phyloP scores from a whole-genome alignment of 345 rosid species.

The Pistacia integerrima region DNA sequence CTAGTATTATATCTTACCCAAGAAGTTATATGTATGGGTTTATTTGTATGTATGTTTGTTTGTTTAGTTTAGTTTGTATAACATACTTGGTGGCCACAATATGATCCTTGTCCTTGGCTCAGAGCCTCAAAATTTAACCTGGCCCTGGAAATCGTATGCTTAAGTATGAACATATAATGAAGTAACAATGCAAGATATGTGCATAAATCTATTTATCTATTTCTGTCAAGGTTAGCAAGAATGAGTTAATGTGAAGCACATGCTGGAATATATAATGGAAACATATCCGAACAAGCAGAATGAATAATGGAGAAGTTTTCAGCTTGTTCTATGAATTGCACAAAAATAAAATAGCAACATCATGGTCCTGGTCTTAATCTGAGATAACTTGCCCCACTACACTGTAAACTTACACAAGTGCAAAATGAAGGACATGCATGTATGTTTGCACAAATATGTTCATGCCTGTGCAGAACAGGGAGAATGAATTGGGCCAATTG shows the following conservation, averaged over 20 bases:
- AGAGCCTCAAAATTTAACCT: not conserved
- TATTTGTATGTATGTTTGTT: no score
- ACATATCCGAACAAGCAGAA: not conserved
- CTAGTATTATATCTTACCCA: not conserved
- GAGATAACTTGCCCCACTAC: not conserved
- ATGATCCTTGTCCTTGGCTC: slow-evolving; percentile 1
- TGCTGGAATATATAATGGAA: not conserved
- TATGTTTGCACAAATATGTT: not conserved
- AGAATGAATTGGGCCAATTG: not conserved
- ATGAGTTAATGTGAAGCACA: not conserved
- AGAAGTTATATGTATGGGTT: not conserved
- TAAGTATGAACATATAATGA: not conserved
- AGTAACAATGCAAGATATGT: not conserved
- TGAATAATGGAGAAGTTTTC: not conserved
- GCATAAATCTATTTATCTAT: not conserved
- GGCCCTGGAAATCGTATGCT: not conserved
- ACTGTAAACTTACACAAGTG: not conserved
- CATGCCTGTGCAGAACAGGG: not conserved
- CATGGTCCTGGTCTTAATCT: not conserved
- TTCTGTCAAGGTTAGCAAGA: not conserved
- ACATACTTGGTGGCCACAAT: not conserved
- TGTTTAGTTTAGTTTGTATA: not conserved
- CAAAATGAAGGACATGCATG: not conserved
- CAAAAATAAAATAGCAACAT: not conserved
- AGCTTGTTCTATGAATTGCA: not conserved